Percentiles rank a stretch among this genome's conserved stretches.
phyloP scores from a whole-genome alignment of 768 basidiomycete genomes.

The Suillus americanus region DNA sequence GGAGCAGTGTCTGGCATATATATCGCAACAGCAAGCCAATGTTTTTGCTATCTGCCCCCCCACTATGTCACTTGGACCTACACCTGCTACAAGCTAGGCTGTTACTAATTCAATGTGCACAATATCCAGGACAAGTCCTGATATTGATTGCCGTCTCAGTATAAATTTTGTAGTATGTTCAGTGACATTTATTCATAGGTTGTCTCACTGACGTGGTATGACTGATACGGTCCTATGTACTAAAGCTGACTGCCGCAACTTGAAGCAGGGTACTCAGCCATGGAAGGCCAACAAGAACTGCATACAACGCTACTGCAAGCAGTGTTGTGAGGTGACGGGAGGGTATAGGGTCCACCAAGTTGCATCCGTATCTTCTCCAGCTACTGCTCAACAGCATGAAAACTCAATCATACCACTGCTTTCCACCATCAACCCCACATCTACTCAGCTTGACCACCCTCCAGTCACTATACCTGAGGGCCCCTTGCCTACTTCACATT shows the following conservation, averaged over 20 bases:
- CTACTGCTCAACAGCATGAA: neutral
- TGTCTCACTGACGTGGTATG: too few relatives aligned
- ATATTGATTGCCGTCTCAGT: neutral
- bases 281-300: neutral
- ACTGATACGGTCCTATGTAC: neutral
- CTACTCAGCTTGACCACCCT: neutral
- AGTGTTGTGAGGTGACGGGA: neutral
- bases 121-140: neutral
- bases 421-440: neutral
- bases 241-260: neutral
- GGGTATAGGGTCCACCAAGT: neutral
- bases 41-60: neutral
- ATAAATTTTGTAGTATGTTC: neutral
- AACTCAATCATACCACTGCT: neutral
- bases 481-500: neutral
- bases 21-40: neutral
- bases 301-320: neutral
- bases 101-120: neutral
- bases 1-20: neutral
- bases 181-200: too few relatives aligned
- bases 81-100: neutral
- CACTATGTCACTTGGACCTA: neutral
- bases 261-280: neutral
- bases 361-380: neutral
- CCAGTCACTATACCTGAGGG: too few relatives aligned